phyloP scores from a whole-genome alignment of 176 grass and related monocot genomes.

The Juncus inflexus region DNA sequence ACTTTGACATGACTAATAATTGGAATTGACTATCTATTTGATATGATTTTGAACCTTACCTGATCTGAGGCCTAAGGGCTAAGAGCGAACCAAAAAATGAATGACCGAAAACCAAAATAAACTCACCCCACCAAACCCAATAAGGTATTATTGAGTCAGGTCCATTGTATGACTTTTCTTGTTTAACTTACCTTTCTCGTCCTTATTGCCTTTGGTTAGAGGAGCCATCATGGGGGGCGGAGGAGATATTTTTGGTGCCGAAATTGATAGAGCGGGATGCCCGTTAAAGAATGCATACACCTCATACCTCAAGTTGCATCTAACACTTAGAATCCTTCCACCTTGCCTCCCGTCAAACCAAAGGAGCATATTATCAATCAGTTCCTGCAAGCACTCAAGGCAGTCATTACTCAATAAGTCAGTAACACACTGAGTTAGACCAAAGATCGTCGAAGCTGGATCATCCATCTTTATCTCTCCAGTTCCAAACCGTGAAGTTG shows the following conservation, averaged over 20 bases:
- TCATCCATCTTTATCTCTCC: slow-evolving; percentile 8
- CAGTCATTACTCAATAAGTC: slow-evolving; percentile 27
- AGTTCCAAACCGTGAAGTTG: slow-evolving; percentile 32
- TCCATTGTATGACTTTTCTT: no score
- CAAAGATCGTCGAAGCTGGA: slow-evolving; percentile 19
- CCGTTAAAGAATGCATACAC: slow-evolving; percentile 9
- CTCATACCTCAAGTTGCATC: slow-evolving; percentile 32
- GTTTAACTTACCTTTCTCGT: no score
- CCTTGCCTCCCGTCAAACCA: background rate
- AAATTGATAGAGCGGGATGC: background rate
- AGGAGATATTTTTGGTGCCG: background rate
- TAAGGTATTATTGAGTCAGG: no score
- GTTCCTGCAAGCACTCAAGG: background rate
- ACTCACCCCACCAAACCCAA: no score
- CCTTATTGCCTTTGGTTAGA: no score
- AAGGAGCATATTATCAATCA: background rate
- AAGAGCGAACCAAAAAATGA: no score
- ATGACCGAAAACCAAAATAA: no score
- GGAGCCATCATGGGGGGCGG: no score
- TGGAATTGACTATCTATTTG: no score
- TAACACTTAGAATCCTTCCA: background rate
- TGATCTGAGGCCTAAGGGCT: no score
- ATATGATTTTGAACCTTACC: no score
- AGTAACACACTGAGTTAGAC: slow-evolving; percentile 41
- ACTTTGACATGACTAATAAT: no score